A percentile compares a stretch with the other conserved stretches of the same genome.
phyloP scores from a whole-genome alignment of 75 land plant genomes.

The Pinus taeda region DNA sequence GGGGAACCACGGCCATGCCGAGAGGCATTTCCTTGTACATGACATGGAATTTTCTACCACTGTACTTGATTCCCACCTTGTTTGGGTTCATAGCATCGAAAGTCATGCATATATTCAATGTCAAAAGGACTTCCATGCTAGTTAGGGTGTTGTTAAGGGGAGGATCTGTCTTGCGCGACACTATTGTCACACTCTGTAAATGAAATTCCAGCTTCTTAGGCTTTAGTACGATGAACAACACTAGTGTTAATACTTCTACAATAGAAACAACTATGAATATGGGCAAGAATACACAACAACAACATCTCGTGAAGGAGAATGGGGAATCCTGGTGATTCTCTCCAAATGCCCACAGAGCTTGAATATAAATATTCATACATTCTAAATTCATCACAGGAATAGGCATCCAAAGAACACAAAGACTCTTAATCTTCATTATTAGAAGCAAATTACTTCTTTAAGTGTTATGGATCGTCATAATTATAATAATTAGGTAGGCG shows the following conservation, averaged over 20 bases:
- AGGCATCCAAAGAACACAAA: no score
- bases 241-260: constrained; percentile 41
- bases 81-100: constrained; percentile 67
- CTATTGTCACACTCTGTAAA: constrained; percentile 54
- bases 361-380: no score
- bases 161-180: constrained; percentile 36
- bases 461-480: no score
- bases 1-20: no score
- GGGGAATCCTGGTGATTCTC: neutral
- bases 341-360: neutral
- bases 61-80: constrained; percentile 24
- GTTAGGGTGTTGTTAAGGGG: constrained; percentile 17
- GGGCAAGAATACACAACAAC: constrained; percentile 74
- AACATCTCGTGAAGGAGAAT: constrained; percentile 54
- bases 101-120: constrained; percentile 42
- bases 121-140: constrained; percentile 37
- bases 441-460: no score
- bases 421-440: no score
- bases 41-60: no score
- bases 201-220: constrained; percentile 68
- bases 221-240: constrained; percentile 56
- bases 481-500: no score
- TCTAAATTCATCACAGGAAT: no score
- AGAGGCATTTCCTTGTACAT: no score
- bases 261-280: constrained; percentile 48